phyloP scores from a whole-genome alignment of 73 alveolate species.

The Urostyla sp. region DNA sequence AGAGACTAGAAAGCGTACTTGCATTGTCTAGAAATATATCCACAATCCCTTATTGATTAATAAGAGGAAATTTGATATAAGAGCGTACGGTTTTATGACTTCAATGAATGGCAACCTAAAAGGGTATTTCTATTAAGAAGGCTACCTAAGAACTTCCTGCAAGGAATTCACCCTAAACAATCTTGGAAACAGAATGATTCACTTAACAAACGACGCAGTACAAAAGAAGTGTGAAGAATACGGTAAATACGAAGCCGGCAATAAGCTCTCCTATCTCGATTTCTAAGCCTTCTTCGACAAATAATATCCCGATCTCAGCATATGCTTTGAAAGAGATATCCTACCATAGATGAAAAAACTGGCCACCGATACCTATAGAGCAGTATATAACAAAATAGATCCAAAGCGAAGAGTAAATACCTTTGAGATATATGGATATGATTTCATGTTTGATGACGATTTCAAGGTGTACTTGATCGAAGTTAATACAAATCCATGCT shows the following conservation, averaged over 20 bases:
- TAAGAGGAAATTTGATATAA: conserved; percentile 77
- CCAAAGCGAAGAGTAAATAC: conserved; percentile 74
- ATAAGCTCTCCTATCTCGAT: conserved; percentile 73
- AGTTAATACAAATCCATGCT: conserved; percentile 82
- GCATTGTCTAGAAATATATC: conserved; percentile 75
- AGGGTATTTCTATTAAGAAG: conserved; percentile 74
- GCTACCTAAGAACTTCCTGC: conserved; percentile 80
- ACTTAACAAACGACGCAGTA: conserved; percentile 80
- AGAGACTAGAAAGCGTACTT: conserved; percentile 61
- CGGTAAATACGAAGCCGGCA: conserved; percentile 78
- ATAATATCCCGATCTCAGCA: conserved; percentile 62
- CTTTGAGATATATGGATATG: conserved; percentile 80
- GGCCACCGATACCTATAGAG: conserved; percentile 74
- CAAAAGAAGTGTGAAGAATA: conserved; percentile 76
- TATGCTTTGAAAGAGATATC: conserved; percentile 75
- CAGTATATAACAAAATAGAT: conserved; percentile 75
- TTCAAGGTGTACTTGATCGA: conserved; percentile 84
- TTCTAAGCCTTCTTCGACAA: conserved; percentile 67
- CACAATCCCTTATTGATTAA: conserved; percentile 76
- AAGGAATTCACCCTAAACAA: conserved; percentile 64
- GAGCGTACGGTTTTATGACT: conserved; percentile 74
- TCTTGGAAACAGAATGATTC: conserved; percentile 69
- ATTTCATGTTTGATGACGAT: conserved; percentile 83
- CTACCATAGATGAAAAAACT: conserved; percentile 77
- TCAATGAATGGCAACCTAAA: conserved; percentile 65